Conservation (phyloP, 192 early-diverging fungal genomes). For the Coemansia sp. region DNA sequence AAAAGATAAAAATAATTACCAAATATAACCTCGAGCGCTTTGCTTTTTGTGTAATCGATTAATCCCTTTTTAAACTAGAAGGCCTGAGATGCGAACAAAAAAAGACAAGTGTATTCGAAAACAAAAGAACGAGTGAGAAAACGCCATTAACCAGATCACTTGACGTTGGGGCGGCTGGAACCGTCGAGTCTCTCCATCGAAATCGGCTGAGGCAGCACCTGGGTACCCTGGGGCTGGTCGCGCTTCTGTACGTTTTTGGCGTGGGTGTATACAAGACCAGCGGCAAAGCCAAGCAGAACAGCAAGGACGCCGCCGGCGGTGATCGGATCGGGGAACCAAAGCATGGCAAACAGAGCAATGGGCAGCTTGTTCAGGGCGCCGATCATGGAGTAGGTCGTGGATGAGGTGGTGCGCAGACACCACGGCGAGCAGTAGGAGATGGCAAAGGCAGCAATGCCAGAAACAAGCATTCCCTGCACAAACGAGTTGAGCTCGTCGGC, state of each 20-base stretch:
- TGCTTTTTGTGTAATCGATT: no score
- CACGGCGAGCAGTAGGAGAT: slow-evolving; percentile 82
- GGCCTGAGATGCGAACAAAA: no score
- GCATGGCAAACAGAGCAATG: slow-evolving; percentile 90
- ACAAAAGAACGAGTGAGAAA: neutral
- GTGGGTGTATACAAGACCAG: slow-evolving; percentile 74
- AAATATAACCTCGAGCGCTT: no score
- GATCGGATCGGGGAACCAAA: slow-evolving; percentile 90
- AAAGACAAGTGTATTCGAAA: neutral
- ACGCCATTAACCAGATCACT: neutral
- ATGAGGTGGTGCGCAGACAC: slow-evolving; percentile 64
- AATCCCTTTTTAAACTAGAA: no score
- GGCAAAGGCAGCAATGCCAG: slow-evolving; percentile 82
- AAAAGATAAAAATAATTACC: no score
- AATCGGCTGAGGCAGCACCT: slow-evolving; percentile 52
- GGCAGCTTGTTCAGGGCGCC: slow-evolving; percentile 98
- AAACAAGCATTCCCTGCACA: slow-evolving; percentile 71
- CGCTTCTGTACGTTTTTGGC: slow-evolving; percentile 68
- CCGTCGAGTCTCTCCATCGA: slow-evolving; percentile 48
- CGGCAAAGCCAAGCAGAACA: slow-evolving; percentile 84
- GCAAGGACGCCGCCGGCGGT: slow-evolving; percentile 80
- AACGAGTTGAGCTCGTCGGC: slow-evolving; percentile 65
- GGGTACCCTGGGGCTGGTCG: slow-evolving; percentile 47
- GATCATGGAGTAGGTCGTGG: slow-evolving; percentile 94
- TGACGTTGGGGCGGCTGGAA: slow-evolving; percentile 5